These are phyloP conservation scores for Solanum ossicruentum DNA, from an alignment of 257 asterid genomes.

Conservation along the genomic window DNA sequence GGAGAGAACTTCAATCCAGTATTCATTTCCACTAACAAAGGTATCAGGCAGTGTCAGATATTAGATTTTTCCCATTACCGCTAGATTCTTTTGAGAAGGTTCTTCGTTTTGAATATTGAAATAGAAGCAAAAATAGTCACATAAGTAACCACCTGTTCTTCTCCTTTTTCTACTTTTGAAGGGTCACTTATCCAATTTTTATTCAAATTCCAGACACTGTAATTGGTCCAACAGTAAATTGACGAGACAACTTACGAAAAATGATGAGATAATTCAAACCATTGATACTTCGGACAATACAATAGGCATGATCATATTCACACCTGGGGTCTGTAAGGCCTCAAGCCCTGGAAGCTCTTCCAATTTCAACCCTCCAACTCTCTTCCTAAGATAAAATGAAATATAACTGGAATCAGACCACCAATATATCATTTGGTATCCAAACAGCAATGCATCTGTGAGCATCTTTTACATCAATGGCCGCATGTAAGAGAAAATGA, in stretches of 20 bases:
- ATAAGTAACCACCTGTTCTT: neutral
- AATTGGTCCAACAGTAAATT: neutral
- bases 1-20: neutral
- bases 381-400: conserved; percentile 47
- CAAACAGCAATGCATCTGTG: neutral
- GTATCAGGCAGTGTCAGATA: neutral
- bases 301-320: neutral
- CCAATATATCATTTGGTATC: neutral
- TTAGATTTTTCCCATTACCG: neutral
- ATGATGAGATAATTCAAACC: neutral
- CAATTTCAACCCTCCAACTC: conserved; percentile 90
- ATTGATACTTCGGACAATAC: neutral
- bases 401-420: conserved; percentile 3
- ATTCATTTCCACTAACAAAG: neutral
- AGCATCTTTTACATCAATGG: neutral
- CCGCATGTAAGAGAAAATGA: neutral
- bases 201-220: neutral
- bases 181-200: neutral
- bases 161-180: neutral
- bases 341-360: conserved; percentile 93
- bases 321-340: conserved; percentile 81
- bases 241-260: neutral
- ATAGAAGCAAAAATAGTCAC: neutral
- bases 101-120: neutral
- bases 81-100: neutral